phyloP scores from a whole-genome alignment of 2,329 filamentous ascomycete genomes.

The Cordyceps pruinosa region DNA sequence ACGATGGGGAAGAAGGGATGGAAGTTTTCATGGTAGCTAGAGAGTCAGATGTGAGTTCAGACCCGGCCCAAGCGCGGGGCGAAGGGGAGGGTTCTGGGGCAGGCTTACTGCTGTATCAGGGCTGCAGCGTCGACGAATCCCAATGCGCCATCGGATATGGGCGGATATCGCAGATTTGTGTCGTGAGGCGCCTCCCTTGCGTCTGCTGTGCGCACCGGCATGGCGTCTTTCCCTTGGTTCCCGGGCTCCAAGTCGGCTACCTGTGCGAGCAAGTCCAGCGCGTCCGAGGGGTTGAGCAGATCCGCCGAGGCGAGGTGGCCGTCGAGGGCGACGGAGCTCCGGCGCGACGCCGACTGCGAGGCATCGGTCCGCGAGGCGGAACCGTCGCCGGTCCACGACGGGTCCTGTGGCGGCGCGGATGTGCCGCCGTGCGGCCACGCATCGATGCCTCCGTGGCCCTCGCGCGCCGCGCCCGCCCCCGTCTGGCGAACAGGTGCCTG shows the following conservation, averaged over 20 bases:
- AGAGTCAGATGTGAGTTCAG: background rate
- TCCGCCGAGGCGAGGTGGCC: conserved; percentile 35
- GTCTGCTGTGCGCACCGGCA: conserved; percentile 8
- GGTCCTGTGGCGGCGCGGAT: background rate
- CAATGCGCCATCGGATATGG: conserved; percentile 26
- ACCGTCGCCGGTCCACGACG: conserved; percentile 8
- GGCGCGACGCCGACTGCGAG: conserved; percentile 11
- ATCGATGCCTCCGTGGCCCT: conserved; percentile 9
- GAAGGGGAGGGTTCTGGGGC: background rate
- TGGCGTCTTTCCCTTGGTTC: conserved; percentile 13
- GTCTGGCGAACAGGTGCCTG: background rate
- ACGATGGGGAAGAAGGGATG: conserved; percentile 66
- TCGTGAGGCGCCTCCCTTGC: conserved; percentile 8
- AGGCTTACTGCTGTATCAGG: conserved; percentile 23
- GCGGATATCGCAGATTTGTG: conserved; percentile 22
- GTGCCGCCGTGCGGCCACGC: conserved; percentile 13
- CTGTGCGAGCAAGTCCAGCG: conserved; percentile 33
- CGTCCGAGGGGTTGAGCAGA: conserved; percentile 35
- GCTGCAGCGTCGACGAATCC: conserved; percentile 20
- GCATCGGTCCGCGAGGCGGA: conserved; percentile 9
- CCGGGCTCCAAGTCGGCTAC: conserved; percentile 32
- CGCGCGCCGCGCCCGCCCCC: background rate
- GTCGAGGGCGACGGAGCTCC: conserved; percentile 22
- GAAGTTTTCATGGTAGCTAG: conserved; percentile 56
- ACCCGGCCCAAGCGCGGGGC: no score